Conservation (phyloP, 495 filamentous ascomycete genomes). For the Penicillium pulvis region DNA sequence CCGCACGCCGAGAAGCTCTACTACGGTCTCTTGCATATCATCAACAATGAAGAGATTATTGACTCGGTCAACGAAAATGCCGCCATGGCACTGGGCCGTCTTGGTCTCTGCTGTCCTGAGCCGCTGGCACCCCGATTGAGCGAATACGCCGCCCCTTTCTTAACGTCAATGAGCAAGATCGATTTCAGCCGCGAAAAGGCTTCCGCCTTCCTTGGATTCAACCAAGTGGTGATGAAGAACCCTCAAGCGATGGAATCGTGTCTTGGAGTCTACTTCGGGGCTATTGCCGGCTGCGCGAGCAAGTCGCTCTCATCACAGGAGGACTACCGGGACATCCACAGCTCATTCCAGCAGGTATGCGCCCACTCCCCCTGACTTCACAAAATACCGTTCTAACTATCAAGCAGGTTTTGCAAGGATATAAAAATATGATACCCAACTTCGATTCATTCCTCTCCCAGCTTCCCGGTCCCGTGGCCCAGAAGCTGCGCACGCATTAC, state of each 20-base stretch:
- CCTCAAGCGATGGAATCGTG: slow-evolving; percentile 89
- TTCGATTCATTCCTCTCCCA: slow-evolving; percentile 78
- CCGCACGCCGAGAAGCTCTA: slow-evolving; percentile 80
- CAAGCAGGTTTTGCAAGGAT: slow-evolving; percentile 73
- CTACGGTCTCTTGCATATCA: slow-evolving; percentile 71
- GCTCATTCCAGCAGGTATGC: slow-evolving; percentile 55
- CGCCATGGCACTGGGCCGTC: slow-evolving; percentile 85
- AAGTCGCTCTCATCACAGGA: slow-evolving; percentile 55
- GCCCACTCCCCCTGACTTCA: background rate
- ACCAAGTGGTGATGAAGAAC: slow-evolving; percentile 78
- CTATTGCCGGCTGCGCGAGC: slow-evolving; percentile 73
- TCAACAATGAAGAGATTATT: slow-evolving; percentile 82
- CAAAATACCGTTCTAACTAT: slow-evolving; percentile 9
- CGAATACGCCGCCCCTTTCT: slow-evolving; percentile 77
- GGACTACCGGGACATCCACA: slow-evolving; percentile 53
- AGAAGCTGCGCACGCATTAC: slow-evolving; percentile 52
- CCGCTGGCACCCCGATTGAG: slow-evolving; percentile 79
- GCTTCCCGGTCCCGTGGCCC: slow-evolving; percentile 63
- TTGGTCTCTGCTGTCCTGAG: slow-evolving; percentile 80
- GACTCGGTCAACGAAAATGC: slow-evolving; percentile 92
- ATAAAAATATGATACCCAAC: slow-evolving; percentile 82
- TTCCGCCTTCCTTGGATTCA: slow-evolving; percentile 89
- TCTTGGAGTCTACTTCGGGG: slow-evolving; percentile 77
- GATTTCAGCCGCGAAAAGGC: slow-evolving; percentile 93
- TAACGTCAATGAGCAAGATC: slow-evolving; percentile 79